Base-by-base conservation (phyloP, 2,329 filamentous ascomycete genomes). In the Alternaria metachromatica region DNA sequence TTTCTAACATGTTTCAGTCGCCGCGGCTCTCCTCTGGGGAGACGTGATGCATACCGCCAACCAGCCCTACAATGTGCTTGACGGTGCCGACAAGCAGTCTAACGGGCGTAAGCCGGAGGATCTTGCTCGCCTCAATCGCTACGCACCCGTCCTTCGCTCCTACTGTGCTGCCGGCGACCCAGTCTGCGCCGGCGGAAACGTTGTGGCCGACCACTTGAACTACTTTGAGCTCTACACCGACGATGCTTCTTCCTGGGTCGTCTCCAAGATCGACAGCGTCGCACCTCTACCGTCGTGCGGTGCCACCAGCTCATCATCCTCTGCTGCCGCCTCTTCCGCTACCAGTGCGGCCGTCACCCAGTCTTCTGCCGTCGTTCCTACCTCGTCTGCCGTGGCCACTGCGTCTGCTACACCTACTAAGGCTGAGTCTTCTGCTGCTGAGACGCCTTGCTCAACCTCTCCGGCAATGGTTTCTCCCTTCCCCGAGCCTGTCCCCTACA, bases 101-200 rank as follows among this genome's bases (percentile, higher is more conserved):
- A 57, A 58, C 58, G 61, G 61, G 37, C 70, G 70, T 48, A 41
- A 45, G 44, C 49, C 60, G 11, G 56, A 25, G 6, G 63, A 65
- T 45, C 68, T 73, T 18, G 63, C 62, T 21, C 65, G 55, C 33
- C 65, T 73, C n/a, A 72, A 71, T 55, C 65, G 63, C 54, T 73
- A 70, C 61, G 82, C 86, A 6, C 70, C 72, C 4, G 86, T 86
- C 68, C 86, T 90, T 64, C 81, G 88, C 77, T 87, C 86, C 7
- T 90, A 89, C 81, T 90, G 88, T 72, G 87, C 89, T 68, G 80
- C 83, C 10, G 72, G 84, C 3, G 88, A 90, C 67, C 87, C 87
- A 0, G 89, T 88, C 77, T 90, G 88, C 82, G 90, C 87, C 76
- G 87, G 86, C 43, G 88, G 88, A 49, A 86, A 82, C 69, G 81